Evolutionary conservation across 2,329 filamentous ascomycete genomes (phyloP).

Genomic region (Neonectria coccinea): DNA sequence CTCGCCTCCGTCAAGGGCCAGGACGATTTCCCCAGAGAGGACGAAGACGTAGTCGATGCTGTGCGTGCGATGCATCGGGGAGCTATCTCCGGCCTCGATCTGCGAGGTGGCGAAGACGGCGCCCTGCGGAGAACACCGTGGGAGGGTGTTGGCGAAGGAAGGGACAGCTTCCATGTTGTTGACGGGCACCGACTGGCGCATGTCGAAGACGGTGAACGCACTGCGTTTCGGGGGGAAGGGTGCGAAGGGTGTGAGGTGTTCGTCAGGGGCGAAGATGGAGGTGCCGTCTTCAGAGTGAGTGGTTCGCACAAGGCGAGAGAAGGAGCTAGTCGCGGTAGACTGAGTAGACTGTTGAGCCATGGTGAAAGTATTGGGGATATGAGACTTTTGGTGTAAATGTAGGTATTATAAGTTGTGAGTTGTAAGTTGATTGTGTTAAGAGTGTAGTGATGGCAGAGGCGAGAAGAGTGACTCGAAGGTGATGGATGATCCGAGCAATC

Average conservation of each 20-base stretch:
- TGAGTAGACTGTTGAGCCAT: slow-evolving; percentile 4
- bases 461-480: slow-evolving; percentile 3
- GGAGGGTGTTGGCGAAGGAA: slow-evolving; percentile 40
- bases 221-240: slow-evolving; percentile 49
- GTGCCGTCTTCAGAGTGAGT: slow-evolving; percentile 46
- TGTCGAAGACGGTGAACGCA: slow-evolving; percentile 50
- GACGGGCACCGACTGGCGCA: slow-evolving; percentile 46
- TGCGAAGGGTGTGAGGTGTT: slow-evolving; percentile 39
- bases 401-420: not conserved
- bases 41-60: slow-evolving; percentile 56
- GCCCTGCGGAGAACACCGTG: slow-evolving; percentile 52
- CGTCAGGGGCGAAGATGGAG: slow-evolving; percentile 50
- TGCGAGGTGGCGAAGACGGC: slow-evolving; percentile 51
- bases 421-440: not conserved
- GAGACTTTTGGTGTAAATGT: not conserved
- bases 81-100: slow-evolving; percentile 45
- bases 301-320: slow-evolving; percentile 48
- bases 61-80: slow-evolving; percentile 57
- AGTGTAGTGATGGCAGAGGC: not conserved
- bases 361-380: not conserved
- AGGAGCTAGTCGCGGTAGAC: not conserved
- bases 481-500: slow-evolving; percentile 6
- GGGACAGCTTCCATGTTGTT: slow-evolving; percentile 41
- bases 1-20: slow-evolving; percentile 56
- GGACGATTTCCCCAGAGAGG: slow-evolving; percentile 53